Evolutionary conservation across 768 basidiomycete species (phyloP).

Genomic region (Wakefieldia striispora): DNA sequence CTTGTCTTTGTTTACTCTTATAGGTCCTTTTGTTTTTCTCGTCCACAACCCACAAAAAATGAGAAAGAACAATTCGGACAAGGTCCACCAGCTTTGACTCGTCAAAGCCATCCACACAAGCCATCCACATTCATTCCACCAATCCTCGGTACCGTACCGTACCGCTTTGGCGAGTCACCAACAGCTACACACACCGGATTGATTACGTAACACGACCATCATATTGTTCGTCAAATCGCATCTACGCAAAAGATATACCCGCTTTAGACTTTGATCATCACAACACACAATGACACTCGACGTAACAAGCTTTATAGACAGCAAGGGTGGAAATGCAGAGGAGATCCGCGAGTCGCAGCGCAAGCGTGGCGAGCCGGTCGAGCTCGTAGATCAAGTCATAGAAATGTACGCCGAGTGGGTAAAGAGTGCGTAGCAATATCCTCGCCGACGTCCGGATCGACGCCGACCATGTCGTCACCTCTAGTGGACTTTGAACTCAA

Average conservation of each 20-base stretch:
- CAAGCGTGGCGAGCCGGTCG: conserved; percentile 85
- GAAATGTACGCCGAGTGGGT: conserved; percentile 93
- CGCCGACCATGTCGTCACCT: neutral
- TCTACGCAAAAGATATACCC: neutral
- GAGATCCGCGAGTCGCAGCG: conserved; percentile 89
- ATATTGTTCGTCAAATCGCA: too few species aligned
- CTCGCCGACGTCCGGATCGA: neutral
- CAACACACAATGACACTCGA: conserved; percentile 69
- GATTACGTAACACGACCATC: conserved; percentile 14
- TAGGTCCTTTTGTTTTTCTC: conserved; percentile 1
- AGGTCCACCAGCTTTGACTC: neutral
- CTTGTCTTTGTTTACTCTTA: conserved; percentile 28
- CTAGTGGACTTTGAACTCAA: conserved; percentile 88
- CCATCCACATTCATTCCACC: too few species aligned
- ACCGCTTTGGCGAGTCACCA: too few species aligned
- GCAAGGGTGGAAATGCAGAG: conserved; percentile 89
- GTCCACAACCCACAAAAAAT: neutral
- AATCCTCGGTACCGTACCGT: too few species aligned
- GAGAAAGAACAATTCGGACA: too few species aligned
- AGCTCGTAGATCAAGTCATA: conserved; percentile 92
- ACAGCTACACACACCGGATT: too few species aligned
- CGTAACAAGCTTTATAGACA: conserved; percentile 75
- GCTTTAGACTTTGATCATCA: neutral
- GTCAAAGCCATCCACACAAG: neutral
- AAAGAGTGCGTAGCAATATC: conserved; percentile 62